Base-by-base conservation (phyloP, 139 green algal species). In the Asterochloris sp. region DNA sequence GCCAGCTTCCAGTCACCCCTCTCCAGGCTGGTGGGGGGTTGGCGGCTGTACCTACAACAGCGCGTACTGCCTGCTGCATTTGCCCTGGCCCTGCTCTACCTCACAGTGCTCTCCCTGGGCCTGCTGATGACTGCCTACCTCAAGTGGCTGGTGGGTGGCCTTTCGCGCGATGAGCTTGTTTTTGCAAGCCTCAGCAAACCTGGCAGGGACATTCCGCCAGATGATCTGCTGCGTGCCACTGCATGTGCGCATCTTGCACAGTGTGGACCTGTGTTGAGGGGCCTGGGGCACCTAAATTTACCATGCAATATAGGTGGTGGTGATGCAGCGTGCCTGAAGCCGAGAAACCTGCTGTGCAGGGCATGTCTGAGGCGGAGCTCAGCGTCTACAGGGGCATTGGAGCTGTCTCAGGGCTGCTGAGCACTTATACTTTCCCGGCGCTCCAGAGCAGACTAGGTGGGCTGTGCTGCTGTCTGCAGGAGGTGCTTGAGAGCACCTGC, bases 21-120 rank as follows among this genome's bases (percentile, higher is more conserved):
- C 38, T 54, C 38, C 38, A 23, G 47, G 0, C 84, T 88, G 6
- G 47, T 63, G 47, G 73, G 69, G 10, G 76, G 83, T 13, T 93
- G 89, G 92, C 14, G 12, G 11, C 67, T 80, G 24, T 98, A 97
- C 83, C 60, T 83, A 10, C 16, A 24, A 12, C 94, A 97, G 80
- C 28, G 80, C 0, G 82, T 90, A 10, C 78, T 92, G 66, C 86
- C 92, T 38, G 83, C 94, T 24, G 89, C 89, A 9, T 12, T 94
- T 23, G 88, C 94, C 1, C 90, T 98, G 74, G 93, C 92, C 9
- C 80, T 95, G 79, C 83, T 98, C 24, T 98, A 97, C 85, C 80
- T 90, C 6, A 94, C 91, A 13, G 91, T 94, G 6, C 77, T 94
- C 38, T 90, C 79, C 10, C 89, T 92, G 68, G 90, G 76, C 12